phyloP scores from a whole-genome alignment of 805 yeast species.

The Saturnispora dispora region DNA sequence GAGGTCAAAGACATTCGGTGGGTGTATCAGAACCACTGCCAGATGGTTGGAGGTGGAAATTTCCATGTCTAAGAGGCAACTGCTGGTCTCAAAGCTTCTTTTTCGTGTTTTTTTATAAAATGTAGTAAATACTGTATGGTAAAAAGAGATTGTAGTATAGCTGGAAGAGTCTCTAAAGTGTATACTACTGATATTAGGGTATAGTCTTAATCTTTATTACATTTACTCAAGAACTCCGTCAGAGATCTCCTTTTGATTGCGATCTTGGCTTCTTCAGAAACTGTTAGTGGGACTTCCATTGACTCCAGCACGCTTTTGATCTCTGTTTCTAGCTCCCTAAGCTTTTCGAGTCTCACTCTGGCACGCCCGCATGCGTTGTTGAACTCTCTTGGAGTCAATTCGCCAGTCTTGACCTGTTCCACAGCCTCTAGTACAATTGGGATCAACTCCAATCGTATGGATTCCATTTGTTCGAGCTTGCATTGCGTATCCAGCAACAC shows the following conservation, averaged over 20 bases:
- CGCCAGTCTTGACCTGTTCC: constrained; percentile 32
- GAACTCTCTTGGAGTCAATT: constrained; percentile 34
- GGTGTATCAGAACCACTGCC: background rate
- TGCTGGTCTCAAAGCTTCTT: background rate
- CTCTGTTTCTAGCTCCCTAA: constrained; percentile 34
- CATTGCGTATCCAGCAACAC: background rate
- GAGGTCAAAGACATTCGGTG: background rate
- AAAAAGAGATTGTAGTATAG: no score
- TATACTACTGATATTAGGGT: no score
- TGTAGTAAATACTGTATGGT: background rate
- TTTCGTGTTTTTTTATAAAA: background rate
- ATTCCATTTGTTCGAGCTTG: constrained; percentile 17
- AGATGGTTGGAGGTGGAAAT: no score
- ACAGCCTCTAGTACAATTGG: constrained; percentile 34
- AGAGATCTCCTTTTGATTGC: constrained; percentile 11
- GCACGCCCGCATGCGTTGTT: constrained; percentile 39
- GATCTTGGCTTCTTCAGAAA: constrained; percentile 1
- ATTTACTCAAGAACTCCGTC: background rate
- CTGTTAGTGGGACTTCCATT: constrained; percentile 20
- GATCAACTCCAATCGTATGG: constrained; percentile 29
- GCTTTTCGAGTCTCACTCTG: constrained; percentile 31
- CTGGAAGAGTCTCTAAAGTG: no score
- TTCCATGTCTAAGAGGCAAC: background rate
- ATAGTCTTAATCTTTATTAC: background rate
- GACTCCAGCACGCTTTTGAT: constrained; percentile 22